phyloP scores from a whole-genome alignment of 352 stramenopile genomes.

The Phytopythium kandeliae region DNA sequence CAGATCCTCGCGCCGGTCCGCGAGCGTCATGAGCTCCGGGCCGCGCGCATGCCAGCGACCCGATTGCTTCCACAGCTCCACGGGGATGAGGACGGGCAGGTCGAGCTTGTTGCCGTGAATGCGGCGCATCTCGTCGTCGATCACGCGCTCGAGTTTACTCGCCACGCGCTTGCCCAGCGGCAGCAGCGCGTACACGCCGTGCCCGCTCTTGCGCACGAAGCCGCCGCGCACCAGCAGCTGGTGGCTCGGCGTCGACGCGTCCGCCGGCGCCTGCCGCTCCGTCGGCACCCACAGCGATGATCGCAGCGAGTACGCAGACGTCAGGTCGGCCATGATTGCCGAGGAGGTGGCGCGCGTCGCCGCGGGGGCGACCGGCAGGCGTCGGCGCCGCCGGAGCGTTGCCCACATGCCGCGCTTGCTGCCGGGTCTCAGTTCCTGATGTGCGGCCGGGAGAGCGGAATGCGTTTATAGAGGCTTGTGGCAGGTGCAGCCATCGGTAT shows the following conservation, averaged over 20 bases:
- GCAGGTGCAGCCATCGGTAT: too few relatives aligned
- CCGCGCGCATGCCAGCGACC: slow-evolving; percentile 79
- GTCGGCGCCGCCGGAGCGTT: neutral
- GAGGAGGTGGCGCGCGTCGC: neutral
- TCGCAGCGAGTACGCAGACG: slow-evolving; percentile 17
- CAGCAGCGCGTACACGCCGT: slow-evolving; percentile 76
- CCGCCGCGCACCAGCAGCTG: slow-evolving; percentile 79
- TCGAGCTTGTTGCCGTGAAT: slow-evolving; percentile 84
- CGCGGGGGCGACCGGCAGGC: neutral
- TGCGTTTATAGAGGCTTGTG: neutral
- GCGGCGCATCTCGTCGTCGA: slow-evolving; percentile 74
- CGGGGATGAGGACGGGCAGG: slow-evolving; percentile 66
- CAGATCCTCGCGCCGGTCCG: slow-evolving; percentile 63
- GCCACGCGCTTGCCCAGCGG: slow-evolving; percentile 74
- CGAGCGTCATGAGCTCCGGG: slow-evolving; percentile 77
- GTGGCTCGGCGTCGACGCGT: slow-evolving; percentile 80
- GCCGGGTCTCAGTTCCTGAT: too few relatives aligned
- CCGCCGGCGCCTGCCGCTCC: slow-evolving; percentile 65
- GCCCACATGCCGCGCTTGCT: neutral
- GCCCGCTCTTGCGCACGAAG: slow-evolving; percentile 82
- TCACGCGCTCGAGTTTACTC: slow-evolving; percentile 70
- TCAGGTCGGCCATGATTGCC: neutral
- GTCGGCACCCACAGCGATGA: slow-evolving; percentile 70
- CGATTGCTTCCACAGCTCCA: slow-evolving; percentile 78
- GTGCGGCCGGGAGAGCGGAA: neutral